phyloP scores from a whole-genome alignment of 257 asterid species.

The Solanum rostratum region DNA sequence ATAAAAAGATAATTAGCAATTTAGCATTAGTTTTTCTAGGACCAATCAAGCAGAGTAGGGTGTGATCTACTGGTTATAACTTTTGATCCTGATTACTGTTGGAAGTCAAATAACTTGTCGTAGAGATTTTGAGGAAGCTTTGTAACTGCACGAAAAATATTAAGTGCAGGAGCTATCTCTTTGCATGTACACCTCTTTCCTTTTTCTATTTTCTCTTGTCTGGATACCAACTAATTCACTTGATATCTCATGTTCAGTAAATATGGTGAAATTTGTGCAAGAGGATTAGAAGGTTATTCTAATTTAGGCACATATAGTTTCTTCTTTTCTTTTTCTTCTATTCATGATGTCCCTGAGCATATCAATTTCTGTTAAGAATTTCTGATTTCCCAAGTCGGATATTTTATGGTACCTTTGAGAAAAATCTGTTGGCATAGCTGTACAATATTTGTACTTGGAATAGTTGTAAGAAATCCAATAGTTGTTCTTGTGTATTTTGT shows the following conservation, averaged over 20 bases:
- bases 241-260: neutral
- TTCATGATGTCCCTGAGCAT: neutral
- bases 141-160: neutral
- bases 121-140: neutral
- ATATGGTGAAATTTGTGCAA: neutral
- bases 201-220: neutral
- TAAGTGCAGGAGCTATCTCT: neutral
- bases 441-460: neutral
- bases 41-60: neutral
- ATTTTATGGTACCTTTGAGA: neutral
- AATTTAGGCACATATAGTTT: neutral
- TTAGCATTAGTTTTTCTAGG: neutral
- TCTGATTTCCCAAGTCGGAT: neutral
- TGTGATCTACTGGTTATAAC: neutral
- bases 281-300: neutral
- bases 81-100: neutral
- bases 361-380: neutral
- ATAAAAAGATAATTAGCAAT: too few relatives aligned
- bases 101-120: neutral
- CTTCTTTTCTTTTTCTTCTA: neutral
- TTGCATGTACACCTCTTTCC: neutral
- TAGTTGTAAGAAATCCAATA: neutral
- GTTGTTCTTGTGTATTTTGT: neutral
- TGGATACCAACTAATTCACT: neutral
- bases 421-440: neutral